Evolutionary conservation across 805 yeast species (phyloP).

Genomic region (Metschnikowia amazonensis): DNA sequence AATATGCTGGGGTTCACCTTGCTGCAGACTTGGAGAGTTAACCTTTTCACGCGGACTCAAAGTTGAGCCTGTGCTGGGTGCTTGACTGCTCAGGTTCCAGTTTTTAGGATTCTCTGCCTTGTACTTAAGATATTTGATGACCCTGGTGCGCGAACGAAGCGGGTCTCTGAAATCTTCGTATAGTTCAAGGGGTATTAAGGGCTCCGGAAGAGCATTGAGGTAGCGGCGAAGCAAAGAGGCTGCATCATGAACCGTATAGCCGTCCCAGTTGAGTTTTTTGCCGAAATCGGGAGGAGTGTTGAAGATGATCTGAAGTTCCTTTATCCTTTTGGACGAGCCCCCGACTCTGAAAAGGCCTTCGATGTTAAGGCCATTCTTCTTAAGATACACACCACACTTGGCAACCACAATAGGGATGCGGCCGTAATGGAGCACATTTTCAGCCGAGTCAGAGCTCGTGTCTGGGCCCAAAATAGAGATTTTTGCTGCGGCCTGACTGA

Average conservation of each 20-base stretch:
- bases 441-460: conserved; percentile 28
- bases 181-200: conserved; percentile 72
- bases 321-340: conserved; percentile 84
- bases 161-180: conserved; percentile 82
- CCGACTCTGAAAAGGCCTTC: conserved; percentile 94
- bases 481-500: conserved; percentile 71
- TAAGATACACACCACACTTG: conserved; percentile 83
- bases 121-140: conserved; percentile 61
- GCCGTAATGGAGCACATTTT: conserved; percentile 75
- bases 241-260: conserved; percentile 94
- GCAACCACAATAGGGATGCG: conserved; percentile 92
- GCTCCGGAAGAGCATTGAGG: conserved; percentile 86
- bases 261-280: conserved; percentile 83
- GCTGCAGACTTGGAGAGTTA: conserved; percentile 4
- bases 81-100: not conserved
- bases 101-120: conserved; percentile 45
- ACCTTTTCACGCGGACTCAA: not conserved
- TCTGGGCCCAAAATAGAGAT: conserved; percentile 59
- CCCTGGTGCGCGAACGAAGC: conserved; percentile 56
- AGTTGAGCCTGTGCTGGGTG: not conserved
- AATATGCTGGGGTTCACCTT: not conserved
- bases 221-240: conserved; percentile 85
- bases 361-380: conserved; percentile 68
- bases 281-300: conserved; percentile 90
- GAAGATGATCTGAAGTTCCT: conserved; percentile 78